Base-by-base conservation (phyloP, 805 yeast genomes). In the Komagataella pseudopastoris region DNA sequence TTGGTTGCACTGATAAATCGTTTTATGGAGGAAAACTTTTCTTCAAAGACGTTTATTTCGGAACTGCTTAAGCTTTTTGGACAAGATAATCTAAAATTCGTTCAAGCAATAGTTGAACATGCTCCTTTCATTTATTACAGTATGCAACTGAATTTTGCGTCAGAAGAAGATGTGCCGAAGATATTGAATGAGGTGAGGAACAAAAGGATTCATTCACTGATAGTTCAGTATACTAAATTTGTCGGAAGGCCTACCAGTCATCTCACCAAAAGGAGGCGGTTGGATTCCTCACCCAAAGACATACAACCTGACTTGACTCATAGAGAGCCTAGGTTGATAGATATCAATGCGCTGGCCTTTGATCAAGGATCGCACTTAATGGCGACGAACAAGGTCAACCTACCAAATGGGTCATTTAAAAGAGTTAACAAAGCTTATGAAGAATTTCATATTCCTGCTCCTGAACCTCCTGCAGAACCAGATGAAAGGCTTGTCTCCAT, bases 361-460 rank as follows among this genome's bases (percentile, higher is more conserved):
- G 88, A 84, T 43, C 84, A 86, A 61, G 91, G 93, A 0, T 70
- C 85, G 0, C 85, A 78, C 56, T 68, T 85, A 8, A 74, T 83
- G 77, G 76, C 89, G 1, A 72, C 77, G 5, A 30, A 30, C 14
- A 30, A 30, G 14, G 79, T 93, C 20, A 74, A 75, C 51, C 75
- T 93, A 3, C 98, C 99, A 0, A 76, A 76, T 53, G 96, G 95
- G 3, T 85, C 98, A 0, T 85, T 79, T 62, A 88, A 86, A 59
- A 78, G 85, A 53, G 77, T 79, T 10, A 81, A 81, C 56, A 80
- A 78, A 53, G 68, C 77, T 4, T 91, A 91, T 66, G 98, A 91
- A 60, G 95, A 88, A 58, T 86, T 90, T 44, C 89, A 83, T 55
- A 79, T 93, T n/a, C 99, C 99, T 0, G 83, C 96, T 0, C 96